These are phyloP conservation scores for Metschnikowia continentalis DNA, from an alignment of 805 yeast species.

Conservation along the genomic window DNA sequence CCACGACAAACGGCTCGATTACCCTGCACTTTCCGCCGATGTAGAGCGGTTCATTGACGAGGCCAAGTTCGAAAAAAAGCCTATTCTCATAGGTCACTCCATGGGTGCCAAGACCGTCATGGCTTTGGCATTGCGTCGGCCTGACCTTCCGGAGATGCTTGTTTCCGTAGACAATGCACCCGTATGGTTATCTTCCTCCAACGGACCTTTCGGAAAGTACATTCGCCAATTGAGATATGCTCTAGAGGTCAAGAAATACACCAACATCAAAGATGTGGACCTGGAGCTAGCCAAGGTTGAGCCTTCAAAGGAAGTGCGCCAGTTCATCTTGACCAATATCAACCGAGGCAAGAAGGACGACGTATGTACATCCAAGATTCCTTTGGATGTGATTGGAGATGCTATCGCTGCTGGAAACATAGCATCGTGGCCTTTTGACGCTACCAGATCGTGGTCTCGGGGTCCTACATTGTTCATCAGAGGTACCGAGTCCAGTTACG, in stretches of 20 bases:
- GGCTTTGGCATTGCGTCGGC: conserved; percentile 73
- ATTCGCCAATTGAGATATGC: conserved; percentile 59
- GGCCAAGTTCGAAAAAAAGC: conserved; percentile 32
- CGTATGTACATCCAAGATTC: conserved; percentile 53
- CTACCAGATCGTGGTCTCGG: conserved; percentile 45
- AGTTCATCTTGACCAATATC: conserved; percentile 72
- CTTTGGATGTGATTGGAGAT: conserved; percentile 64
- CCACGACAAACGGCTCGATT: conserved; percentile 64
- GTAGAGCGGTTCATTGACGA: conserved; percentile 66
- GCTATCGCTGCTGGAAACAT: conserved; percentile 62
- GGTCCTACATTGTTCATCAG: conserved; percentile 78
- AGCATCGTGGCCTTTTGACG: conserved; percentile 73
- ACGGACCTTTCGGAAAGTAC: conserved; percentile 61
- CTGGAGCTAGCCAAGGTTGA: conserved; percentile 60
- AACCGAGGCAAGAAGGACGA: conserved; percentile 40
- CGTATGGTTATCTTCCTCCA: conserved; percentile 50
- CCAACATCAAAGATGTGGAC: conserved; percentile 64
- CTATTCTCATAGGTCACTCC: conserved; percentile 73
- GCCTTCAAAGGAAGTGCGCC: conserved; percentile 55
- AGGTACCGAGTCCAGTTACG: conserved; percentile 71
- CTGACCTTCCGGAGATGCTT: conserved; percentile 55
- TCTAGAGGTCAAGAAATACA: conserved; percentile 41
- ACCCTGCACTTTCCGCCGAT: conserved; percentile 79
- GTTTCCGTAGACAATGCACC: conserved; percentile 92
- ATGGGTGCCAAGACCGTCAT: conserved; percentile 95